Conservation (phyloP, 1,284 basidiomycete genomes). For the Clitocybe nebularis region DNA sequence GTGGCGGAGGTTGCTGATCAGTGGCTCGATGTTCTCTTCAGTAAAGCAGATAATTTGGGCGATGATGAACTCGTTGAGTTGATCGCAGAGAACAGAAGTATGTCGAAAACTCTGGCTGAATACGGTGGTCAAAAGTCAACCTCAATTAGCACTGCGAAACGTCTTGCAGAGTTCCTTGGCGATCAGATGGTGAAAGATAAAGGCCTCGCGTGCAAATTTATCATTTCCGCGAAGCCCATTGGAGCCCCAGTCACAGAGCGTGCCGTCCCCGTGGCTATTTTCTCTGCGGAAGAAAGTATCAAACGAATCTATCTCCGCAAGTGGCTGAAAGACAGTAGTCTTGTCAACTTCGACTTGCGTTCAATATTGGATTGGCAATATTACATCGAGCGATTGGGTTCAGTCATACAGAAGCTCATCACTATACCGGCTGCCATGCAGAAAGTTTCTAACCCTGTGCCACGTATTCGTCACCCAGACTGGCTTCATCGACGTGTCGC, state of each 20-base stretch:
- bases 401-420: constrained; percentile 98
- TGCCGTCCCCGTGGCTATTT: constrained; percentile 97
- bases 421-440: constrained; percentile 99
- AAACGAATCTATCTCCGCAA: constrained; percentile 91
- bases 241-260: constrained; percentile 97
- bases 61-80: constrained; percentile 96
- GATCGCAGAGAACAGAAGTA: constrained; percentile 97
- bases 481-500: constrained; percentile 94
- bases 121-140: constrained; percentile 98
- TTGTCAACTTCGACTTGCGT: constrained; percentile 88
- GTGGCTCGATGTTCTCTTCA: constrained; percentile 96
- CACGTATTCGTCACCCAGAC: constrained; percentile 94
- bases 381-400: constrained; percentile 96
- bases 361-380: constrained; percentile 98
- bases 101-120: constrained; percentile 96
- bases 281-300: constrained; percentile 90
- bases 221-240: constrained; percentile 92
- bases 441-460: constrained; percentile 94
- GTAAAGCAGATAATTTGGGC: constrained; percentile 76
- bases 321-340: constrained; percentile 93
- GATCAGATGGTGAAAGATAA: constrained; percentile 99
- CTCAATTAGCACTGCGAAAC: constrained; percentile 93
- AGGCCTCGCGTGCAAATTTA: constrained; percentile 97
- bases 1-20: constrained; percentile 94
- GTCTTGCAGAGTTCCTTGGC: constrained; percentile 95